phyloP scores from a whole-genome alignment of 345 rosid genomes.

The Noccaea bulbosa region DNA sequence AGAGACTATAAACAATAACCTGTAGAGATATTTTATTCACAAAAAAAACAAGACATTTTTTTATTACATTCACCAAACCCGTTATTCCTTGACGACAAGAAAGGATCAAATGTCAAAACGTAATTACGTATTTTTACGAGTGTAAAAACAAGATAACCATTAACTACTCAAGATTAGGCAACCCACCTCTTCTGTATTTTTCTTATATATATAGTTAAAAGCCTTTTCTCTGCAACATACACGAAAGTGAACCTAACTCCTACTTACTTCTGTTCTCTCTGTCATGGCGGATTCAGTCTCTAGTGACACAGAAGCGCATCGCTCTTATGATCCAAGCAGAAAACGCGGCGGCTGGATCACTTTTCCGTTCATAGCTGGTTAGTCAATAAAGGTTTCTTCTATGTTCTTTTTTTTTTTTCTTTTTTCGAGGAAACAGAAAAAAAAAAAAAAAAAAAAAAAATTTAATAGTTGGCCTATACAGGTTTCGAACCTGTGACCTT shows the following conservation, averaged over 20 bases:
- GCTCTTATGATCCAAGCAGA: neutral
- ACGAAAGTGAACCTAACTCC: neutral
- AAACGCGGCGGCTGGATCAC: slow-evolving; percentile 58
- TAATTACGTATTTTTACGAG: too few species aligned
- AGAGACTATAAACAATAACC: too few species aligned
- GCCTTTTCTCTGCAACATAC: neutral
- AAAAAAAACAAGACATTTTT: neutral
- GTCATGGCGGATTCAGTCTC: slow-evolving; percentile 31
- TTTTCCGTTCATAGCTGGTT: slow-evolving; percentile 56
- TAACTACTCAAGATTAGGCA: too few species aligned
- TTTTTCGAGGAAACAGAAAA: too few species aligned
- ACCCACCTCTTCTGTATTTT: neutral
- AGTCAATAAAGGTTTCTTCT: neutral
- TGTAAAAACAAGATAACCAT: too few species aligned
- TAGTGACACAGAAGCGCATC: slow-evolving; percentile 32
- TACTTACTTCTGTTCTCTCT: slow-evolving; percentile 15
- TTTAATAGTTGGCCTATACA: too few species aligned
- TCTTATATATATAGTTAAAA: neutral
- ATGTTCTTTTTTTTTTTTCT: neutral
- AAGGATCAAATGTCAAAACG: neutral
- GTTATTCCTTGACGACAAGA: neutral
- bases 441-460: too few species aligned
- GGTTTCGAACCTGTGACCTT: too few species aligned
- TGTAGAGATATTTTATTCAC: too few species aligned
- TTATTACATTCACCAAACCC: neutral